Evolutionary conservation across 2,329 filamentous ascomycete genomes (phyloP), one percentile per base, ranked within the genome.

Genomic region (Colletotrichum falcatum): DNA sequence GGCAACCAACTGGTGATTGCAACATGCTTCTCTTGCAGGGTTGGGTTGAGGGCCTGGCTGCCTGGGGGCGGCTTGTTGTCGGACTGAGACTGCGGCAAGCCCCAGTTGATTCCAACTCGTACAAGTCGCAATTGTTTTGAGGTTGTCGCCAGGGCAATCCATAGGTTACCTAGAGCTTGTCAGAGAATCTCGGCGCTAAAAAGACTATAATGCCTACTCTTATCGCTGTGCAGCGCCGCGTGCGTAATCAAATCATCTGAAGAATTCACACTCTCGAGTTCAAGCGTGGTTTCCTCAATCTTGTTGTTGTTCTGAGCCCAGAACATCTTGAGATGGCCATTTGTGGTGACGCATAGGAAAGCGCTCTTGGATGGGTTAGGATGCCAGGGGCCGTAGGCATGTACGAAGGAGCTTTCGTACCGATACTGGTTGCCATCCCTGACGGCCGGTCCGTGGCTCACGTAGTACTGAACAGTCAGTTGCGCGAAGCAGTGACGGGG

Each of bases 231-330:
- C 72, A 94, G 84, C 48, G 93, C 88, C 14, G 93, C 93, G 81
- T 97, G 94, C 0, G 93, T 94, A 61, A 95, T 86, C n/a, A 93
- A 79, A 73, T 94, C 91, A 73, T 94, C 90, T 0, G 91, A 90
- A 42, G 90, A 90, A 35, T 89, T 86, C 66, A 94, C 86, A 72
- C 90, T 91, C 77, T 95, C 92, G 44, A 97, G 81, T 73, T 95
- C 92, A n/a, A 91, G 83, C 3, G 87, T 88, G 0, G 89, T 88
- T 77, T 97, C 93, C 71, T 91, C 88, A 81, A 94, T 91, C 74
- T 89, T 89, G 66, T 85, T 88, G 78, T 90, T 94, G 53, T 89
- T 90, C 73, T 95, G 93, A 49, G 92, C 89, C 82, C 91, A 97
- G 59, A 95, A 86, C 76, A 98, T 85, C 75, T 91, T 92, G 65